phyloP scores from a whole-genome alignment of 176 grass and related monocot genomes.

The Eremochloa ophiuroides region DNA sequence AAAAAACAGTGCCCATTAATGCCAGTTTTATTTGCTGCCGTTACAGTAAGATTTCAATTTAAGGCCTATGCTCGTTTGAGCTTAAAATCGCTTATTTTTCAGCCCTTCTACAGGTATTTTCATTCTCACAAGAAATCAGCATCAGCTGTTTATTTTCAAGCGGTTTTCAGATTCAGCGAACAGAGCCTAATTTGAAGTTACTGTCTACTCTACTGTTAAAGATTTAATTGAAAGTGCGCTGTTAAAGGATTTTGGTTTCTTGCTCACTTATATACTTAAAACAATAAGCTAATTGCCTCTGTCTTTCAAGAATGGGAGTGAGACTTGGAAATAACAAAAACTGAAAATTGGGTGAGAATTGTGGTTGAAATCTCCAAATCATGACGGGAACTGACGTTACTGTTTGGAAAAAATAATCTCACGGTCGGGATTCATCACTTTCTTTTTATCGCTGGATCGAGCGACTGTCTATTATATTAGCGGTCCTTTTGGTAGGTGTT shows the following conservation, averaged over 20 bases:
- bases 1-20: not conserved
- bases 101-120: no score
- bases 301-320: not conserved
- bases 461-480: not conserved
- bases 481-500: slow-evolving; percentile 21
- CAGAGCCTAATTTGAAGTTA: not conserved
- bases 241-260: not conserved
- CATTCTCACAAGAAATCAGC: no score
- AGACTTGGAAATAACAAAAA: not conserved
- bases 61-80: no score
- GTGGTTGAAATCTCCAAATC: not conserved
- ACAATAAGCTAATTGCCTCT: not conserved
- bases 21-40: not conserved
- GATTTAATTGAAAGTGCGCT: not conserved
- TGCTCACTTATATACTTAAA: not conserved
- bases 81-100: no score
- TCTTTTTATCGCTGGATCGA: not conserved
- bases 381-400: not conserved
- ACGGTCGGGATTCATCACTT: not conserved
- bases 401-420: not conserved
- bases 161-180: no score
- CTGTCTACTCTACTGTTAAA: not conserved
- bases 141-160: no score
- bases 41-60: not conserved
- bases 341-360: not conserved